A percentile compares a stretch with the other conserved stretches of the same genome.
These are phyloP conservation scores for Benincasa hispida DNA, from an alignment of 306 rosid species.

Conservation along the genomic window DNA sequence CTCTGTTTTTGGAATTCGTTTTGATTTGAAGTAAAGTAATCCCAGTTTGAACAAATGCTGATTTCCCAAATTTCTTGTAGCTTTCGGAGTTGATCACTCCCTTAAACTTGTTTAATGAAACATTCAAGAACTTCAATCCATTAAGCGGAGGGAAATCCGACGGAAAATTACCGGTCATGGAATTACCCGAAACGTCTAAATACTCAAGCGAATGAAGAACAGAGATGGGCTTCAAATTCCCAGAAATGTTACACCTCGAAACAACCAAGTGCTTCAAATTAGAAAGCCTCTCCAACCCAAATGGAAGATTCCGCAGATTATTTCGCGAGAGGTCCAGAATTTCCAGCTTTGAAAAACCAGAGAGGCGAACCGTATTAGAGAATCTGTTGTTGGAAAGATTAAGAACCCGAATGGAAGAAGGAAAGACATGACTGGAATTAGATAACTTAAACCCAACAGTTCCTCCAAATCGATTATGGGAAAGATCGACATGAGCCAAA, in stretches of 20 bases:
- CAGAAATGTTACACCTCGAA: constrained; percentile 52
- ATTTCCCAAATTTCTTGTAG: constrained; percentile 36
- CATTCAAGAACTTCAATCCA: constrained; percentile 39
- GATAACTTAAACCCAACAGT: constrained; percentile 25
- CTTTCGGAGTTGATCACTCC: constrained; percentile 1
- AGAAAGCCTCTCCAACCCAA: constrained; percentile 39
- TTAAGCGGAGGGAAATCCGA: constrained; percentile 55
- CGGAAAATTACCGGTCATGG: constrained; percentile 65
- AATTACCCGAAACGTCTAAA: constrained; percentile 60
- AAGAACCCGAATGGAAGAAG: constrained; percentile 31
- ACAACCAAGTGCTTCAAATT: constrained; percentile 36
- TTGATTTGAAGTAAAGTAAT: neutral
- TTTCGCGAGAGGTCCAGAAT: constrained; percentile 56
- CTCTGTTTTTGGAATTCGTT: neutral
- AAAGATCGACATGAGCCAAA: constrained; percentile 36
- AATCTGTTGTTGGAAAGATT: constrained; percentile 70
- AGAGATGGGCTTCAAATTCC: constrained; percentile 44
- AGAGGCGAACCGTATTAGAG: constrained; percentile 44
- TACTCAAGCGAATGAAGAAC: constrained; percentile 27
- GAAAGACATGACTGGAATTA: neutral
- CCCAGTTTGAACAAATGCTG: constrained; percentile 54
- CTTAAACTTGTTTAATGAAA: constrained; percentile 54
- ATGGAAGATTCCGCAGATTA: constrained; percentile 33
- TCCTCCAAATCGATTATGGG: constrained; percentile 62
- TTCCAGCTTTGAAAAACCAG: constrained; percentile 36